phyloP scores from a whole-genome alignment of 805 yeast genomes.

The Barnettozyma sucrosica region DNA sequence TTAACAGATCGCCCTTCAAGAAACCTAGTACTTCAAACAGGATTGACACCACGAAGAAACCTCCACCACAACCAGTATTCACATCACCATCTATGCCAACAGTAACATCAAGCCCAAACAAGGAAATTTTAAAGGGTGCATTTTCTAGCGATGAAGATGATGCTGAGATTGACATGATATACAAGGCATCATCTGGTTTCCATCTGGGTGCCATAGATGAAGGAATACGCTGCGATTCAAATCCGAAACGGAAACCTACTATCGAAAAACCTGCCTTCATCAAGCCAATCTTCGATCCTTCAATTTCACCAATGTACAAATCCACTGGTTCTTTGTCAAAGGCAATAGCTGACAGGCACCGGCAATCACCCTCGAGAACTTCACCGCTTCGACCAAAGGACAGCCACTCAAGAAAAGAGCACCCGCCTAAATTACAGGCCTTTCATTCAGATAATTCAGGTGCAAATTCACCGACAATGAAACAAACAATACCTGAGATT shows the following conservation, averaged over 20 bases:
- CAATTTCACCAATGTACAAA: background rate
- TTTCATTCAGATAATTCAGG: background rate
- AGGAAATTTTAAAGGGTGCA: background rate
- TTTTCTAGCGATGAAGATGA: background rate
- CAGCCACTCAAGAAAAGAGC: background rate
- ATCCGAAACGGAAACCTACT: background rate
- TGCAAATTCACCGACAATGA: background rate
- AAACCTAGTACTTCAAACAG: background rate
- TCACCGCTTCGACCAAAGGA: background rate
- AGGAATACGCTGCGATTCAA: background rate
- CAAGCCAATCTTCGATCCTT: background rate
- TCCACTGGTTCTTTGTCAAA: background rate
- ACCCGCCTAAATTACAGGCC: background rate
- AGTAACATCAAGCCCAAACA: background rate
- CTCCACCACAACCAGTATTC: background rate
- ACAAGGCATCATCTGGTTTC: background rate
- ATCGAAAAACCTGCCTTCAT: background rate
- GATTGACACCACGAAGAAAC: background rate
- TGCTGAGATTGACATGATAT: background rate
- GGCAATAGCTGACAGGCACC: background rate
- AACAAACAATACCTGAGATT: background rate
- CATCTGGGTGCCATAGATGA: too few relatives aligned
- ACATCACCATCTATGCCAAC: background rate
- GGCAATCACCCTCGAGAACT: background rate
- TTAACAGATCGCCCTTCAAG: background rate